phyloP scores from a whole-genome alignment of 1,284 basidiomycete genomes.

The Cryptococcus wingfieldii region DNA sequence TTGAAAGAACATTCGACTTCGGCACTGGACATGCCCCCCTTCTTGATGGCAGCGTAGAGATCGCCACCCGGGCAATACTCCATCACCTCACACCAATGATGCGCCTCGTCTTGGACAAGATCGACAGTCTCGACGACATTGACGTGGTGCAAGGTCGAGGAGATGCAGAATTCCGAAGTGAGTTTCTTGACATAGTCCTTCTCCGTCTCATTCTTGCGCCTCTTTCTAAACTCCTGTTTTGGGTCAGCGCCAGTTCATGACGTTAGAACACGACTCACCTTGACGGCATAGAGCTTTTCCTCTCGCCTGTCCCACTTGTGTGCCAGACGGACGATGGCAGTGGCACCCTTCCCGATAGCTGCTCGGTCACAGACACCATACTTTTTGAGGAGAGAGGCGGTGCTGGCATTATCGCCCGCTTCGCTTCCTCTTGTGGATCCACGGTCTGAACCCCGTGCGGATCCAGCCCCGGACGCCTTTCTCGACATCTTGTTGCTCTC shows the following conservation, averaged over 20 bases:
- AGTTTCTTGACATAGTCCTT: conserved; percentile 99
- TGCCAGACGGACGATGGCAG: conserved; percentile 89
- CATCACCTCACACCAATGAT: conserved; percentile 99
- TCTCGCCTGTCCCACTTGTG: conserved; percentile 98
- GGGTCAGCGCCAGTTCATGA: neutral
- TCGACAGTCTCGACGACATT: conserved; percentile 99
- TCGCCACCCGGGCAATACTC: conserved; percentile 98
- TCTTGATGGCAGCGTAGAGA: conserved; percentile 95
- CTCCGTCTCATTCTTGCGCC: conserved; percentile 96
- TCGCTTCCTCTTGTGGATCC: conserved; percentile 44
- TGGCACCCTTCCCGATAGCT: conserved; percentile 96
- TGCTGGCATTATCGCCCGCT: conserved; percentile 41
- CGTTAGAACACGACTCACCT: conserved; percentile 56
- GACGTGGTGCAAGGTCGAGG: conserved; percentile 90
- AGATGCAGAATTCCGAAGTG: conserved; percentile 98
- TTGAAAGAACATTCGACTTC: conserved; percentile 98
- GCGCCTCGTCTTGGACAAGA: conserved; percentile 91
- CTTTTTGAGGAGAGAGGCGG: conserved; percentile 67
- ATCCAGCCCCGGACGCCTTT: conserved; percentile 61
- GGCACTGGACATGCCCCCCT: conserved; percentile 86
- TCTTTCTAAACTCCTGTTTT: conserved; percentile 86
- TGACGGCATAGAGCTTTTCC: conserved; percentile 98
- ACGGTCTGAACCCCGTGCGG: conserved; percentile 52
- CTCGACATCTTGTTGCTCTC: conserved; percentile 60
- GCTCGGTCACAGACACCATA: conserved; percentile 97